A percentile compares a stretch with the other conserved stretches of the same genome.
These are phyloP conservation scores for Microascus cirrosus DNA, from an alignment of 2,329 filamentous ascomycete species.

Conservation along the genomic window DNA sequence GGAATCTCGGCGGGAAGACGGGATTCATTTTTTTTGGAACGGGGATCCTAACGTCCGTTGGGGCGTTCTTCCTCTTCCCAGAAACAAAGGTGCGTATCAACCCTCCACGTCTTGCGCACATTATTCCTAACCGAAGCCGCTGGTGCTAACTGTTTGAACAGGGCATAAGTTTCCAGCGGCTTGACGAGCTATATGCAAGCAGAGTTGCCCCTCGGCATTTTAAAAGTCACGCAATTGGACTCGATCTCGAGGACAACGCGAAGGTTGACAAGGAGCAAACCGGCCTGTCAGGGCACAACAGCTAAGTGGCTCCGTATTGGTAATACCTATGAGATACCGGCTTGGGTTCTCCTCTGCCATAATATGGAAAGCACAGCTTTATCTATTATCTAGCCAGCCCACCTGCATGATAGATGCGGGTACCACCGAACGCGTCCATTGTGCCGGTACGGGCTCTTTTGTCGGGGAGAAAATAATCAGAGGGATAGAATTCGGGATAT, in stretches of 20 bases:
- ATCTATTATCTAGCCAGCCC: too few species aligned
- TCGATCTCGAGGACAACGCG: not conserved
- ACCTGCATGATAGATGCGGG: too few species aligned
- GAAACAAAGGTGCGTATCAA: not conserved
- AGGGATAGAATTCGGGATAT: too few species aligned
- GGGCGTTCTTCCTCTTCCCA: not conserved
- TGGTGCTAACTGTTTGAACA: not conserved
- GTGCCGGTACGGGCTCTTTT: too few species aligned
- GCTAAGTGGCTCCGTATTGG: too few species aligned
- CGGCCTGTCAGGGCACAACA: not conserved
- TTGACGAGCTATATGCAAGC: not conserved
- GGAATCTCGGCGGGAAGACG: conserved; percentile 24
- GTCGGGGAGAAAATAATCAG: too few species aligned
- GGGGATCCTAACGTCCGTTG: conserved; percentile 6
- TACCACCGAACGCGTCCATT: too few species aligned
- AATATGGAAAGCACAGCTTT: too few species aligned
- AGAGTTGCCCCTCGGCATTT: not conserved
- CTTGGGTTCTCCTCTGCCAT: too few species aligned
- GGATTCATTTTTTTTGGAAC: conserved; percentile 25
- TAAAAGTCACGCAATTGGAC: not conserved
- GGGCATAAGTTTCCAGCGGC: not conserved
- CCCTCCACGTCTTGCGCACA: not conserved
- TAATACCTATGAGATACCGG: too few species aligned
- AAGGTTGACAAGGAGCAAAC: not conserved
- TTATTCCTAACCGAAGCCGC: not conserved